Evolutionary conservation across 768 basidiomycete species (phyloP).

Genomic region (Russula vinacea): DNA sequence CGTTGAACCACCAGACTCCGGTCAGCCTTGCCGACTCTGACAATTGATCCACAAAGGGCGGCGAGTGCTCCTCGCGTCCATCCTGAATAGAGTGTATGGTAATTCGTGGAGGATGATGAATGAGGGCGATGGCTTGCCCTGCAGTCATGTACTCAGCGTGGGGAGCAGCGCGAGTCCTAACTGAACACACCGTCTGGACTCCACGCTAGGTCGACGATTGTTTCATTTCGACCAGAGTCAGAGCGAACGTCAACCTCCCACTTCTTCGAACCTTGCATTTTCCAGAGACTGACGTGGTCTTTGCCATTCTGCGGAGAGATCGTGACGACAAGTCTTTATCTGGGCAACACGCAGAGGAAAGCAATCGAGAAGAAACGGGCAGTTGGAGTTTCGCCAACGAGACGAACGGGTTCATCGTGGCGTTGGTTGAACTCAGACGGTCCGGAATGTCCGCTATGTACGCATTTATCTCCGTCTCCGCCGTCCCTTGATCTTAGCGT

Average conservation of each 20-base stretch:
- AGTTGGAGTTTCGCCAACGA: conserved; percentile 56
- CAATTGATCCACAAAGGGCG: conserved; percentile 39
- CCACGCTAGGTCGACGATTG: conserved; percentile 66
- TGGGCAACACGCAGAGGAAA: conserved; percentile 70
- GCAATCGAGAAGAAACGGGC: conserved; percentile 54
- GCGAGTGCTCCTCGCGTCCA: conserved; percentile 52
- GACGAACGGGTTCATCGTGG: conserved; percentile 48
- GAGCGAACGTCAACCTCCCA: conserved; percentile 72
- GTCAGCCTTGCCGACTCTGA: conserved; percentile 37
- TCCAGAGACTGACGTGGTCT: conserved; percentile 76
- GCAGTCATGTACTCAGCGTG: conserved; percentile 39
- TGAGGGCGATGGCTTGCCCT: conserved; percentile 59
- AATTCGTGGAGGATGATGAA: conserved; percentile 64
- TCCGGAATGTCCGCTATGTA: neutral
- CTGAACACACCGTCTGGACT: conserved; percentile 68
- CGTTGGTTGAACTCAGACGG: neutral
- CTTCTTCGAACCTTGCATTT: conserved; percentile 70
- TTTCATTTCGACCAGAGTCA: conserved; percentile 43
- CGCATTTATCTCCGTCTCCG: conserved; percentile 42
- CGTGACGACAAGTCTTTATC: conserved; percentile 77
- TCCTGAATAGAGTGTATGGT: conserved; percentile 78
- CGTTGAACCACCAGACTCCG: conserved; percentile 72
- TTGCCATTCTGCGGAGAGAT: conserved; percentile 63
- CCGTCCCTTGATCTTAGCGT: conserved; percentile 51
- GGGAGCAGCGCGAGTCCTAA: neutral